Percentiles rank a stretch among this genome's conserved stretches.
phyloP scores from a whole-genome alignment of 257 asterid genomes.

The Scutellaria barbata region DNA sequence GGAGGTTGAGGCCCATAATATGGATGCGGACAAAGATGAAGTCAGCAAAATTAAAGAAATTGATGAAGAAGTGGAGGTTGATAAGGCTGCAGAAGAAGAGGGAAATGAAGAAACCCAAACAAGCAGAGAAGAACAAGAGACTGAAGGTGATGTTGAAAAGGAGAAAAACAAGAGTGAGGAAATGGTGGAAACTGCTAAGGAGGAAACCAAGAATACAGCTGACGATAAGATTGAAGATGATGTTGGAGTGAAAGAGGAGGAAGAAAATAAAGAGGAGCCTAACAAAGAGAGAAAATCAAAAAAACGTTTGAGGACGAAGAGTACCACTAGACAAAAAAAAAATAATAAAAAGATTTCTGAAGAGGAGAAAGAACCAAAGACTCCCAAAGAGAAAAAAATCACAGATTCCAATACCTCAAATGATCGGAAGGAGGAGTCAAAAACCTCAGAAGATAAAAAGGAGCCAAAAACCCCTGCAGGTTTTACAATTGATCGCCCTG shows the following conservation, averaged over 20 bases:
- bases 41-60: constrained; percentile 33
- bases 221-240: constrained; percentile 43
- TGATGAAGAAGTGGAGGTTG: constrained; percentile 32
- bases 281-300: constrained; percentile 45
- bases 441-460: constrained; percentile 42
- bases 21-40: constrained; percentile 54
- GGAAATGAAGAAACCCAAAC: constrained; percentile 26
- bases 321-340: constrained; percentile 43
- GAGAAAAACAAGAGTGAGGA: constrained; percentile 30
- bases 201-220: constrained; percentile 31
- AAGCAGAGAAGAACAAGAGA: constrained; percentile 27
- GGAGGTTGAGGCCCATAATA: constrained; percentile 36
- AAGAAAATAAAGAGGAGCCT: constrained; percentile 43
- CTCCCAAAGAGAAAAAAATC: constrained; percentile 38
- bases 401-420: constrained; percentile 40
- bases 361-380: constrained; percentile 49
- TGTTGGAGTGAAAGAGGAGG: constrained; percentile 42
- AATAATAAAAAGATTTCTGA: constrained; percentile 49
- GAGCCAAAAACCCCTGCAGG: constrained; percentile 67
- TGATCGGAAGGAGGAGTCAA: constrained; percentile 52
- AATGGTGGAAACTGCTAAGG: constrained; percentile 31
- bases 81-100: constrained; percentile 32
- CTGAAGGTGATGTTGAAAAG: constrained; percentile 30
- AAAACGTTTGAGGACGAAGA: constrained; percentile 59
- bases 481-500: constrained; percentile 74